These are phyloP conservation scores for Pichia sp. DNA, from an alignment of 1,139 yeast genomes.

Conservation along the genomic window DNA sequence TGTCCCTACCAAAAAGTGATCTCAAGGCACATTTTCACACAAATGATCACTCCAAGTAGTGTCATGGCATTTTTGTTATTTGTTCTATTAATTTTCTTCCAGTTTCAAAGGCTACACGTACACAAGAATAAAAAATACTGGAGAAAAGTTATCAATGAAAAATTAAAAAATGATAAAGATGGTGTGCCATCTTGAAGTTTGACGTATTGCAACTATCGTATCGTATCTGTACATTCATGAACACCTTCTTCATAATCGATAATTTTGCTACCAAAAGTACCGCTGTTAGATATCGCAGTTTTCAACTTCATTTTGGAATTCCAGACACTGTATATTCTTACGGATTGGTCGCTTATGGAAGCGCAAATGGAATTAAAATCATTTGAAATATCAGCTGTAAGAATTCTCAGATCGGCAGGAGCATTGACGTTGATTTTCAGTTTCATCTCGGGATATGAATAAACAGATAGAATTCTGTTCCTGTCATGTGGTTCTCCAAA, in stretches of 20 bases:
- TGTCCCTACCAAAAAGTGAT: constrained; percentile 70
- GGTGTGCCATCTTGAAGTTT: constrained; percentile 48
- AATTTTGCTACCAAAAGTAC: constrained; percentile 47
- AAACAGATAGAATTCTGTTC: constrained; percentile 42
- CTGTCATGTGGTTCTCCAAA: constrained; percentile 44
- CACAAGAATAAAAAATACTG: constrained; percentile 49
- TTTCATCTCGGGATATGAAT: constrained; percentile 57
- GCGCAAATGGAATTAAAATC: constrained; percentile 54
- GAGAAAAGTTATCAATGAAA: constrained; percentile 39
- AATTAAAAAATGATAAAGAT: constrained; percentile 43
- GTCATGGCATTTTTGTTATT: constrained; percentile 46
- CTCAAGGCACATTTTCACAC: constrained; percentile 48
- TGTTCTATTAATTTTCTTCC: constrained; percentile 29
- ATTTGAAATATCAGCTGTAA: constrained; percentile 62
- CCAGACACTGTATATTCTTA: constrained; percentile 71
- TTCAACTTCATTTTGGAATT: constrained; percentile 29
- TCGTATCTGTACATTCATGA: constrained; percentile 8
- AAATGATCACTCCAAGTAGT: constrained; percentile 59
- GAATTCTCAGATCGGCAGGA: constrained; percentile 43
- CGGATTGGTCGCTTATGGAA: constrained; percentile 70
- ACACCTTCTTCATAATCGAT: constrained; percentile 55
- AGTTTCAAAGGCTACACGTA: constrained; percentile 37
- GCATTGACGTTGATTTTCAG: constrained; percentile 45
- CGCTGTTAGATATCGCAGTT: constrained; percentile 30
- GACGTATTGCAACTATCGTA: background rate